Percentiles rank a stretch among this genome's conserved stretches.
Conservation (phyloP, 2,329 filamentous ascomycete species). For the Davidsoniella eucalypti region DNA sequence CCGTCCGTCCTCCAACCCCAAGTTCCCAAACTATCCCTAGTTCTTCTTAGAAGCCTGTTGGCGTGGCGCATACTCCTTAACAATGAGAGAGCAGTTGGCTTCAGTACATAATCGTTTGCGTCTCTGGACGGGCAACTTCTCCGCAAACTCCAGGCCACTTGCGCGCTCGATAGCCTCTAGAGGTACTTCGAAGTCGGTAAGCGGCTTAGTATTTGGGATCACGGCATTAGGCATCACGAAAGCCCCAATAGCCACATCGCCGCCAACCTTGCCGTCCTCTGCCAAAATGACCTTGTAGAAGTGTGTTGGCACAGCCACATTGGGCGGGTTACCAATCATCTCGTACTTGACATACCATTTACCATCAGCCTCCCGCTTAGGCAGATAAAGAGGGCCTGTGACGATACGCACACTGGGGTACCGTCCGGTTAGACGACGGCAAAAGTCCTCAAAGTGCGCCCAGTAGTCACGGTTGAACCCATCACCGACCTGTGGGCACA, state of each 20-base stretch:
- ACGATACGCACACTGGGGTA: constrained; percentile 86
- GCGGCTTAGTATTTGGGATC: constrained; percentile 74
- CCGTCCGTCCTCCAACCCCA: neutral
- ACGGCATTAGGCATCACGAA: constrained; percentile 88
- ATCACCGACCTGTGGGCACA: constrained; percentile 96
- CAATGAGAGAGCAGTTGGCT: constrained; percentile 64
- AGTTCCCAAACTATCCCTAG: neutral
- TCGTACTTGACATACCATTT: constrained; percentile 96
- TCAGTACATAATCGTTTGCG: constrained; percentile 73
- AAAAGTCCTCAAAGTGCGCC: constrained; percentile 97
- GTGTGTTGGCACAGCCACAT: constrained; percentile 90
- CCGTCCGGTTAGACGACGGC: constrained; percentile 58
- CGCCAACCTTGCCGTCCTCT: constrained; percentile 55
- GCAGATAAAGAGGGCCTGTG: constrained; percentile 86
- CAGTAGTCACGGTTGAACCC: constrained; percentile 99
- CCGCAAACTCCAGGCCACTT: constrained; percentile 79
- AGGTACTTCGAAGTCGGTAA: constrained; percentile 88
- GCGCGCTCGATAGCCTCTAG: constrained; percentile 84
- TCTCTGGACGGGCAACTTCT: constrained; percentile 55
- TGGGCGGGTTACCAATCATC: constrained; percentile 84
- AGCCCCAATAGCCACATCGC: constrained; percentile 74
- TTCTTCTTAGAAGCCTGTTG: constrained; percentile 41
- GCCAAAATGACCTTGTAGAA: constrained; percentile 99
- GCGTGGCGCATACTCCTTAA: constrained; percentile 57
- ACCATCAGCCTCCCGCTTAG: constrained; percentile 66